A percentile compares a stretch with the other conserved stretches of the same genome.
Evolutionary conservation across 2,329 filamentous ascomycete genomes (phyloP).

Genomic region (Penicillium sp.): DNA sequence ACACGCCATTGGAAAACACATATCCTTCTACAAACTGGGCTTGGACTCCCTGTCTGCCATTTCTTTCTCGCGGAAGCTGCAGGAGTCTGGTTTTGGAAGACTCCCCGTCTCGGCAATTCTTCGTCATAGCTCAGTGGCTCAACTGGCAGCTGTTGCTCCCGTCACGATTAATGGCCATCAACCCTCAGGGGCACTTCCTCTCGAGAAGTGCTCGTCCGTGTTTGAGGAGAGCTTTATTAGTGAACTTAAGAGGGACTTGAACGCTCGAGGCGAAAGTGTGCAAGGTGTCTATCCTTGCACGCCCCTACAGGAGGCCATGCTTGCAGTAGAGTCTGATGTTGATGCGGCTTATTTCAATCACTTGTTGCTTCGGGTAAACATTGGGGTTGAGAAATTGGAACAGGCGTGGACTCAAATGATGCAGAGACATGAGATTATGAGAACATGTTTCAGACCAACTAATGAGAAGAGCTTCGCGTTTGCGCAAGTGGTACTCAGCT

Average conservation of each 20-base stretch:
- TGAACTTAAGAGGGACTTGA: constrained; percentile 37
- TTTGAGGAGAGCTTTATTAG: constrained; percentile 32
- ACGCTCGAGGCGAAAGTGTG: constrained; percentile 39
- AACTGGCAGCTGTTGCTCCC: constrained; percentile 50
- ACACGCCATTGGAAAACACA: constrained; percentile 59
- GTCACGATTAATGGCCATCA: constrained; percentile 8
- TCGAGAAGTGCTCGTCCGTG: constrained; percentile 3
- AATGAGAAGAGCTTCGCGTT: constrained; percentile 63
- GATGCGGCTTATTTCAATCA: constrained; percentile 70
- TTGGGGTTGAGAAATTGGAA: constrained; percentile 54
- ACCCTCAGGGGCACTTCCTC: background rate
- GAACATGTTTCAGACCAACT: constrained; percentile 73
- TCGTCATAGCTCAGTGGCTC: constrained; percentile 66
- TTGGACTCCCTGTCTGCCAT: constrained; percentile 85
- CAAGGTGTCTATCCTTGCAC: constrained; percentile 74
- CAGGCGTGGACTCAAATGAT: constrained; percentile 65
- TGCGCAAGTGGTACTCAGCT: constrained; percentile 68
- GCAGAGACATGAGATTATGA: constrained; percentile 70
- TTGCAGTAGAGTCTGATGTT: constrained; percentile 57
- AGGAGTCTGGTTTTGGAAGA: constrained; percentile 46
- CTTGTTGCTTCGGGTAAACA: constrained; percentile 63
- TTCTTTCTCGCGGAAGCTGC: constrained; percentile 61
- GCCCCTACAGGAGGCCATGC: constrained; percentile 84
- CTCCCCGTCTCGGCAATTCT: constrained; percentile 70
- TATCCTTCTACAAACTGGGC: constrained; percentile 75